Evolutionary conservation across 192 early-diverging fungal species (phyloP).

Genomic region (Diversispora eburnea): DNA sequence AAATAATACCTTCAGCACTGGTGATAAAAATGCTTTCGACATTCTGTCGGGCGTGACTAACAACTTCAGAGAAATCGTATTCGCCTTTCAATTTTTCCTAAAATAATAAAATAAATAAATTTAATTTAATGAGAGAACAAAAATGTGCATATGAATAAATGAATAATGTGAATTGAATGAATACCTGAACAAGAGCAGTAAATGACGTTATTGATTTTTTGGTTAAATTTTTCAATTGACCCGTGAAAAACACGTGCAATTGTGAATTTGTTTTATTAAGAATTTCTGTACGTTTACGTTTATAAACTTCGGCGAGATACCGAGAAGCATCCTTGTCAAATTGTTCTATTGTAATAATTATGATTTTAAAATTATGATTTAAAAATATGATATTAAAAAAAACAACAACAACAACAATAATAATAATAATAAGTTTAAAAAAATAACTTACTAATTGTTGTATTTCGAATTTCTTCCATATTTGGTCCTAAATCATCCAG

Average conservation of each 20-base stretch:
- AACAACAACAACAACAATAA: too few relatives aligned
- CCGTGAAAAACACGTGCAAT: slow-evolving; percentile 74
- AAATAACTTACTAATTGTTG: slow-evolving; percentile 49
- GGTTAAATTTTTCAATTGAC: slow-evolving; percentile 85
- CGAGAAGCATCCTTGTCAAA: slow-evolving; percentile 91
- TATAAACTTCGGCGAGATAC: slow-evolving; percentile 86
- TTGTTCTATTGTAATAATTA: slow-evolving; percentile 33
- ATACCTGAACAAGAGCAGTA: slow-evolving; percentile 47
- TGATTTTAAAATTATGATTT: background rate
- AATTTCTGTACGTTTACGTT: slow-evolving; percentile 82
- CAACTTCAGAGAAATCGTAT: slow-evolving; percentile 64
- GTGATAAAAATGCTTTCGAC: slow-evolving; percentile 31
- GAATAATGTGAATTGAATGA: background rate
- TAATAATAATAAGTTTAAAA: too few relatives aligned
- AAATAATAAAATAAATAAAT: background rate
- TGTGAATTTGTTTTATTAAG: slow-evolving; percentile 69
- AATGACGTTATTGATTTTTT: slow-evolving; percentile 71
- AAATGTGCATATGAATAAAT: too few relatives aligned
- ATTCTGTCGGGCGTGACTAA: slow-evolving; percentile 33
- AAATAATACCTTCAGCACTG: slow-evolving; percentile 27
- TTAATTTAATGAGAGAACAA: too few relatives aligned
- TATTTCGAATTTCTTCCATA: slow-evolving; percentile 52
- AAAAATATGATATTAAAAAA: too few relatives aligned
- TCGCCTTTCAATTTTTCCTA: slow-evolving; percentile 52
- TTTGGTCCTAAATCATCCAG: slow-evolving; percentile 70